Percentiles rank a stretch among this genome's conserved stretches.
These are phyloP conservation scores for Pseudogymnoascus sp. DNA, from an alignment of 2,329 filamentous ascomycete genomes.

Conservation along the genomic window DNA sequence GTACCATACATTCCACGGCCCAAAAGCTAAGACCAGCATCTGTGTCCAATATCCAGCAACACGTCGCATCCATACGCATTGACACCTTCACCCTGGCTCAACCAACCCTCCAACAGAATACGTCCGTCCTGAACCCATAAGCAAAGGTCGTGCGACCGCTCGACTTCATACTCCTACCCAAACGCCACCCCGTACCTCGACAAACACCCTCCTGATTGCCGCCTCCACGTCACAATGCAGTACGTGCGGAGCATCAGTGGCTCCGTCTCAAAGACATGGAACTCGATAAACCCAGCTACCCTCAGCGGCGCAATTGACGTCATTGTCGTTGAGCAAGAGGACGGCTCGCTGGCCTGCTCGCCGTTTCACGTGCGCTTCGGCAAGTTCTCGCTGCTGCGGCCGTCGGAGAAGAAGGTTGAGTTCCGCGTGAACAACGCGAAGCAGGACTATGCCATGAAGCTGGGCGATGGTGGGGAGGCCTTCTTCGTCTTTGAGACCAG, in stretches of 20 bases:
- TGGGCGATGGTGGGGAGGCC: slow-evolving; percentile 93
- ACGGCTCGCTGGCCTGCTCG: slow-evolving; percentile 82
- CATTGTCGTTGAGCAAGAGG: slow-evolving; percentile 93
- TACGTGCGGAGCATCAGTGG: slow-evolving; percentile 95
- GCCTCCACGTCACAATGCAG: slow-evolving; percentile 58
- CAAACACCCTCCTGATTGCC: neutral
- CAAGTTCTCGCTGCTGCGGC: slow-evolving; percentile 91
- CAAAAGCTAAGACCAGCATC: neutral
- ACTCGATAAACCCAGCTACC: slow-evolving; percentile 96
- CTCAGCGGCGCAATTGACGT: slow-evolving; percentile 97
- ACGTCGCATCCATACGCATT: slow-evolving; percentile 1
- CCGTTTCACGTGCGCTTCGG: slow-evolving; percentile 98
- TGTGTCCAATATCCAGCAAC: neutral
- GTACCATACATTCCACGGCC: neutral
- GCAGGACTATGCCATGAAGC: slow-evolving; percentile 94
- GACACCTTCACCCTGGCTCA: neutral
- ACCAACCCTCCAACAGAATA: neutral
- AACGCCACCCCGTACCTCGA: neutral
- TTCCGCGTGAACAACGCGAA: slow-evolving; percentile 90
- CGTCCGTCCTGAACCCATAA: neutral
- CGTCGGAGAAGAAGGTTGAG: slow-evolving; percentile 98
- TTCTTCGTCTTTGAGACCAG: slow-evolving; percentile 98
- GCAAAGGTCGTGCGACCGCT: neutral
- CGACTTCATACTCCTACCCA: neutral
- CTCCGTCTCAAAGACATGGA: slow-evolving; percentile 97